Conservation (phyloP, 2,329 filamentous ascomycete species). For the Teratosphaeria epicoccoides region DNA sequence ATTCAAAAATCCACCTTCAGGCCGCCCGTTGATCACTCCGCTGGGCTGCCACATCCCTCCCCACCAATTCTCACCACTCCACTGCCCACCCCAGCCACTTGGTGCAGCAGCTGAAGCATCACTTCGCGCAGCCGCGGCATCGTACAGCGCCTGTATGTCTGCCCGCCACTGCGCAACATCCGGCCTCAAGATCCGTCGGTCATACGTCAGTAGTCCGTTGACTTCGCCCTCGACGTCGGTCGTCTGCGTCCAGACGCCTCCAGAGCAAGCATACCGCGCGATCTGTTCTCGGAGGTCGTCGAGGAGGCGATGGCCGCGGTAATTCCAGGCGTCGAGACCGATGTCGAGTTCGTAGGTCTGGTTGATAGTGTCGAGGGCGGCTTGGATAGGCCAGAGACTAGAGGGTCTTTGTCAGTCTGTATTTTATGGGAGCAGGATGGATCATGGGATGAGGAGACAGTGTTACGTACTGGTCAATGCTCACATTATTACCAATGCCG, state of each 20-base stretch:
- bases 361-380: conserved; percentile 50
- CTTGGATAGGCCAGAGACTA: conserved; percentile 51
- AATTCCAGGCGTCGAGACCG: conserved; percentile 53
- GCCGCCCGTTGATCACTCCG: background rate
- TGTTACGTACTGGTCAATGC: conserved; percentile 38
- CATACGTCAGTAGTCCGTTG: conserved; percentile 56
- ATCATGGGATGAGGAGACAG: background rate
- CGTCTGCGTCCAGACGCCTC: conserved; percentile 62
- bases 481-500: conserved; percentile 55
- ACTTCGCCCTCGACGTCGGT: conserved; percentile 66
- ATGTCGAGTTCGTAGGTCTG: conserved; percentile 57
- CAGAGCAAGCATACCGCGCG: conserved; percentile 51
- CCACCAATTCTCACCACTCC: too few relatives aligned
- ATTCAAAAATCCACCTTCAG: background rate
- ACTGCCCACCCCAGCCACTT: too few relatives aligned
- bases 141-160: conserved; percentile 49
- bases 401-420: background rate
- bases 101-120: too few relatives aligned
- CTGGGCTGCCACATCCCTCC: background rate
- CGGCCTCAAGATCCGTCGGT: conserved; percentile 50
- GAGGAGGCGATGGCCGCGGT: conserved; percentile 47
- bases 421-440: too few relatives aligned
- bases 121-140: background rate
- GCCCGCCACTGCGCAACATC: conserved; percentile 47
- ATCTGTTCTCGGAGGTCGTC: conserved; percentile 39